Conservation (phyloP, 768 basidiomycete genomes). For the Russula sp. region DNA sequence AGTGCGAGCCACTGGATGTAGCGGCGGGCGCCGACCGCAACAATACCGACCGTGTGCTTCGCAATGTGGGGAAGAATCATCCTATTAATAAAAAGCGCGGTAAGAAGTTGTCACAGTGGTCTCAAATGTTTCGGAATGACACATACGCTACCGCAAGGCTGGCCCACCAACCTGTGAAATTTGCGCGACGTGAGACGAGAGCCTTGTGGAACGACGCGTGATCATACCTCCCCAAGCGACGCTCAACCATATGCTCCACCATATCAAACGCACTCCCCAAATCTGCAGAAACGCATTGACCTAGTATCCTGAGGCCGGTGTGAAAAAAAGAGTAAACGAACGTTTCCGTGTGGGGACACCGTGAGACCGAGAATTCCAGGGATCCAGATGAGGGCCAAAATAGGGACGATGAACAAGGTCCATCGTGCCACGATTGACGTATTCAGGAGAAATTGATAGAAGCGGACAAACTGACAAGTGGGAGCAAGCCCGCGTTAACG, state of each 20-base stretch:
- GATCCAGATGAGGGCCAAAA: slow-evolving; percentile 61
- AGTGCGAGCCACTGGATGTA: slow-evolving; percentile 77
- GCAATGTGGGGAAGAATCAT: slow-evolving; percentile 44
- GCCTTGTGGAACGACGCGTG: neutral
- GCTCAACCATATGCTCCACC: slow-evolving; percentile 83
- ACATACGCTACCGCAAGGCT: slow-evolving; percentile 58
- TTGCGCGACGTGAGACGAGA: neutral
- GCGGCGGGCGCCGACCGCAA: slow-evolving; percentile 60
- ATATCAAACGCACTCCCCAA: slow-evolving; percentile 54
- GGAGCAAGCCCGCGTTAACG: neutral
- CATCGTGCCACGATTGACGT: slow-evolving; percentile 74
- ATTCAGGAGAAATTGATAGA: slow-evolving; percentile 70
- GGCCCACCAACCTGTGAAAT: slow-evolving; percentile 64
- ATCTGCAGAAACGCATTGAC: slow-evolving; percentile 30
- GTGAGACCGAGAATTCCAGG: slow-evolving; percentile 66
- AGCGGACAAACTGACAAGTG: slow-evolving; percentile 41
- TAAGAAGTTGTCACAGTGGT: neutral
- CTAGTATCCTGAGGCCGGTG: neutral
- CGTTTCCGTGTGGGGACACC: slow-evolving; percentile 40
- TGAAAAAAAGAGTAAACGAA: slow-evolving; percentile 30
- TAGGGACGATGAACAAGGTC: slow-evolving; percentile 70
- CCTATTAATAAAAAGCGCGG: slow-evolving; percentile 10
- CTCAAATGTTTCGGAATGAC: neutral
- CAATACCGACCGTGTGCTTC: slow-evolving; percentile 59
- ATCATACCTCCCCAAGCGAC: slow-evolving; percentile 64